phyloP scores from a whole-genome alignment of 352 stramenopile genomes.

The Phytophthora ramorum region DNA sequence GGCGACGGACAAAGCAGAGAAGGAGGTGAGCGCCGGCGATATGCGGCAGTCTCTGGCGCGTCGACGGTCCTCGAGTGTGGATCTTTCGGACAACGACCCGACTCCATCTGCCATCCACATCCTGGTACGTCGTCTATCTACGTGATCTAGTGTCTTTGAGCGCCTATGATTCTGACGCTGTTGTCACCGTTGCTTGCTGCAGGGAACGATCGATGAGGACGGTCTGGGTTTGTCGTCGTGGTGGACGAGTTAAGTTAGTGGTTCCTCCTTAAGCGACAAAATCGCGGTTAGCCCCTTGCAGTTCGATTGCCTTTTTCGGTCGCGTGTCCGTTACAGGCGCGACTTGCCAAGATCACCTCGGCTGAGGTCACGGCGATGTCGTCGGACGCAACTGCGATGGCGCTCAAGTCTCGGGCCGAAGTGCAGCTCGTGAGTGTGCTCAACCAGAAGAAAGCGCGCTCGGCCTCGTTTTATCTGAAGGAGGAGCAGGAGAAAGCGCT shows the following conservation, averaged over 20 bases:
- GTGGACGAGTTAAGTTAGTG: conserved; percentile 58
- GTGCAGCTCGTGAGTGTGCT: conserved; percentile 58
- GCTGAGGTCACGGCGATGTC: conserved; percentile 8
- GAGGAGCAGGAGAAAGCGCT: conserved; percentile 51
- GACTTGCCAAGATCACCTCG: conserved; percentile 4
- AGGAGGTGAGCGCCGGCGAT: conserved; percentile 54
- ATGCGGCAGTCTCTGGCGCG: conserved; percentile 78
- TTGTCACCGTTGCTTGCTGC: background rate
- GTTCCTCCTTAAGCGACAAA: conserved; percentile 18
- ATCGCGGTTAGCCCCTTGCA: conserved; percentile 14
- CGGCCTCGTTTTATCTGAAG: conserved; percentile 47
- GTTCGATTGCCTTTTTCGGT: conserved; percentile 6
- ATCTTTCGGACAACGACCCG: conserved; percentile 84
- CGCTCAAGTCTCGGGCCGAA: conserved; percentile 58
- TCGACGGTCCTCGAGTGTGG: conserved; percentile 82
- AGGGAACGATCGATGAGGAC: conserved; percentile 91
- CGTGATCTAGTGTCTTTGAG: background rate
- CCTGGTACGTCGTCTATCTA: conserved; percentile 47
- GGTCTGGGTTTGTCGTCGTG: conserved; percentile 84
- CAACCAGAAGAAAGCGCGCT: conserved; percentile 58
- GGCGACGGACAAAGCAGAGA: conserved; percentile 69
- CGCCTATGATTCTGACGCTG: background rate
- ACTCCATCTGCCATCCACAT: conserved; percentile 88
- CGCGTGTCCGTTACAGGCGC: conserved; percentile 31
- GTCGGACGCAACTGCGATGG: conserved; percentile 31